Conservation (phyloP, 2,329 filamentous ascomycete genomes). For the Cryphonectria radicalis region DNA sequence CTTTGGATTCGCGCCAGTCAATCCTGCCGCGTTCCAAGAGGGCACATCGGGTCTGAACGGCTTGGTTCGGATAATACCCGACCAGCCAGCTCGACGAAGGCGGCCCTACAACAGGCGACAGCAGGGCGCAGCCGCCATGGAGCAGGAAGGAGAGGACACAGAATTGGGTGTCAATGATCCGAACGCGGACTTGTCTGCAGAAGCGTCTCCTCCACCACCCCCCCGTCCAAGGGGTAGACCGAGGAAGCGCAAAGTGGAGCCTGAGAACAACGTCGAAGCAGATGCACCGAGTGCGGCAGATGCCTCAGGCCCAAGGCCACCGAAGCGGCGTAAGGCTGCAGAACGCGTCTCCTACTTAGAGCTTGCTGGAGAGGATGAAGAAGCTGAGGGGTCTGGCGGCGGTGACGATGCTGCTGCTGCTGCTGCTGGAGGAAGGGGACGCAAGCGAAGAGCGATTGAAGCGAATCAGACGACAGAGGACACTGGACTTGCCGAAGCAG, state of each 20-base stretch:
- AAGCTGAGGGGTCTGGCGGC: background rate
- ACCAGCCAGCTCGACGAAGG: background rate
- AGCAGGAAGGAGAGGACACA: background rate
- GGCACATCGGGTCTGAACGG: slow-evolving; percentile 13
- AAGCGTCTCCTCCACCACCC: background rate
- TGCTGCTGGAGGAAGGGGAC: slow-evolving; percentile 7
- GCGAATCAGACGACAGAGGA: slow-evolving; percentile 10
- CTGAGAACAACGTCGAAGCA: background rate
- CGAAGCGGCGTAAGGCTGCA: slow-evolving; percentile 26
- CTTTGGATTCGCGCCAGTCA: slow-evolving; percentile 19
- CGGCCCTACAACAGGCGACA: slow-evolving; percentile 12
- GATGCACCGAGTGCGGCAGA: background rate
- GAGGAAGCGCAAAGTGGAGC: slow-evolving; percentile 4
- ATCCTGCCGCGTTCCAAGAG: slow-evolving; percentile 15
- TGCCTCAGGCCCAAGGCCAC: background rate
- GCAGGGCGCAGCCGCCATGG: background rate
- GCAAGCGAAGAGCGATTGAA: slow-evolving; percentile 14
- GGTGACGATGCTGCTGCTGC: slow-evolving; percentile 1
- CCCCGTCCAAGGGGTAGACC: slow-evolving; percentile 9
- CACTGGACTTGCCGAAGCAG: background rate
- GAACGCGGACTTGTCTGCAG: background rate
- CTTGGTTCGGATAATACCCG: slow-evolving; percentile 15
- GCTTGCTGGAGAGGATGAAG: background rate
- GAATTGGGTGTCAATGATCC: background rate
- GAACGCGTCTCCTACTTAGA: slow-evolving; percentile 19